Evolutionary conservation across 306 rosid species (phyloP).

Genomic region (Lupinus albus): DNA sequence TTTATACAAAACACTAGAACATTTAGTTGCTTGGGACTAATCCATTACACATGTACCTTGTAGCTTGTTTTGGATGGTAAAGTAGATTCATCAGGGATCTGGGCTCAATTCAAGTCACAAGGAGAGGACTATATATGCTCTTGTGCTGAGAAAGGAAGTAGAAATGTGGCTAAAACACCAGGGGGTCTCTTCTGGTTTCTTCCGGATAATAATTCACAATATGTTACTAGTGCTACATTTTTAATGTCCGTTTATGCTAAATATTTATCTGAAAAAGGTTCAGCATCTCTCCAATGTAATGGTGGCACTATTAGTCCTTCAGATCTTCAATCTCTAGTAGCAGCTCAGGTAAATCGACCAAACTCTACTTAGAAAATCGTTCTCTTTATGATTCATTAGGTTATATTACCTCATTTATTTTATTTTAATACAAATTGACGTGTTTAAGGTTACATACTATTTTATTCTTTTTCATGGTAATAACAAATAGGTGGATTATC

Average conservation of each 20-base stretch:
- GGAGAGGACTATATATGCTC: slow-evolving; percentile 63
- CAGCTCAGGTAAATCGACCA: slow-evolving; percentile 48
- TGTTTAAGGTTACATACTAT: neutral
- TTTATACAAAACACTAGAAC: neutral
- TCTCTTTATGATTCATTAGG: neutral
- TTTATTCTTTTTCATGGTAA: neutral
- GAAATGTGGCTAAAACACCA: slow-evolving; percentile 45
- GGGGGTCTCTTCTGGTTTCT: slow-evolving; percentile 60
- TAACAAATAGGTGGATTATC: slow-evolving; percentile 52
- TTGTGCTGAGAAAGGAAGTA: slow-evolving; percentile 49
- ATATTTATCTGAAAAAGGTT: slow-evolving; percentile 39
- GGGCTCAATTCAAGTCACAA: slow-evolving; percentile 51
- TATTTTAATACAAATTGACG: no score
- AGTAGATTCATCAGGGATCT: slow-evolving; percentile 37
- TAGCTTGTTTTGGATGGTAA: slow-evolving; percentile 60
- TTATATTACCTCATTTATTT: no score
- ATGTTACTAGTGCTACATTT: slow-evolving; percentile 57
- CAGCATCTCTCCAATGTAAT: slow-evolving; percentile 39
- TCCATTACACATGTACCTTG: neutral
- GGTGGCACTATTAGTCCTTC: slow-evolving; percentile 39
- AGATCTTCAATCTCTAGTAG: slow-evolving; percentile 45
- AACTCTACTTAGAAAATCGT: neutral
- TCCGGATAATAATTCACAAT: slow-evolving; percentile 58
- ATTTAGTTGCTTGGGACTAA: neutral
- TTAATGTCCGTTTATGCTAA: slow-evolving; percentile 48